A percentile compares a stretch with the other conserved stretches of the same genome.
Evolutionary conservation across 805 yeast genomes (phyloP).

Genomic region (Candida wancherniae): DNA sequence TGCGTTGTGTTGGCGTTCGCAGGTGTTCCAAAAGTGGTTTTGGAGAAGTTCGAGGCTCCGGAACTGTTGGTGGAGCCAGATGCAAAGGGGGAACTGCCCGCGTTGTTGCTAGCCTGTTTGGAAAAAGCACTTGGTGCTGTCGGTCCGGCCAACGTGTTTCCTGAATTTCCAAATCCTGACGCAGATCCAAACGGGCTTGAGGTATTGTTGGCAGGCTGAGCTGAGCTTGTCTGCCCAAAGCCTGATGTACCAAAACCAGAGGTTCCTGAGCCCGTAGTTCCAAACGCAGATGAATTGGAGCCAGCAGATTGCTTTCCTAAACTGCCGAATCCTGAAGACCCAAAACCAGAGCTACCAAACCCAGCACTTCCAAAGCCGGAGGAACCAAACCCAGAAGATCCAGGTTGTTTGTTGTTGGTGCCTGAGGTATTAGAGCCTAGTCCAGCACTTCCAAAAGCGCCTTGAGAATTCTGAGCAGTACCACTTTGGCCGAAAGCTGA

Average conservation of each 20-base stretch:
- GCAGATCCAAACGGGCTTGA: constrained; percentile 6
- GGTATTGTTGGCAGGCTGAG: too few relatives aligned
- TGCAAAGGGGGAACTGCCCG: too few relatives aligned
- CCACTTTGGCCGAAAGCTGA: too few relatives aligned
- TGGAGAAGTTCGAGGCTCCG: too few relatives aligned
- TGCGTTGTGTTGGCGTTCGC: too few relatives aligned
- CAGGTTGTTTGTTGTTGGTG: neutral
- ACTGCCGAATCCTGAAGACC: constrained; percentile 1
- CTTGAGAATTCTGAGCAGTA: too few relatives aligned
- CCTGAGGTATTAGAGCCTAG: neutral
- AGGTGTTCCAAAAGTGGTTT: too few relatives aligned
- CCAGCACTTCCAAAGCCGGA: constrained; percentile 8
- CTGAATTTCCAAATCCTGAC: constrained; percentile 6
- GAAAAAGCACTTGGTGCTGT: neutral
- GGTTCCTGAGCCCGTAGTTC: constrained; percentile 5
- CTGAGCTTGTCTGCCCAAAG: too few relatives aligned
- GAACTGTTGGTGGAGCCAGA: too few relatives aligned
- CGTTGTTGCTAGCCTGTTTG: neutral
- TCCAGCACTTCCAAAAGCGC: constrained; percentile 1
- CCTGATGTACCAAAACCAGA: constrained; percentile 10
- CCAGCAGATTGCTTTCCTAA: constrained; percentile 1
- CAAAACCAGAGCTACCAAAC: constrained; percentile 5
- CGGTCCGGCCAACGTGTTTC: constrained; percentile 3
- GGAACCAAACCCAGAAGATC: constrained; percentile 1
- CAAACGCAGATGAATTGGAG: constrained; percentile 6